phyloP scores from a whole-genome alignment of 2,329 filamentous ascomycete genomes.

The Colletotrichum paranaense region DNA sequence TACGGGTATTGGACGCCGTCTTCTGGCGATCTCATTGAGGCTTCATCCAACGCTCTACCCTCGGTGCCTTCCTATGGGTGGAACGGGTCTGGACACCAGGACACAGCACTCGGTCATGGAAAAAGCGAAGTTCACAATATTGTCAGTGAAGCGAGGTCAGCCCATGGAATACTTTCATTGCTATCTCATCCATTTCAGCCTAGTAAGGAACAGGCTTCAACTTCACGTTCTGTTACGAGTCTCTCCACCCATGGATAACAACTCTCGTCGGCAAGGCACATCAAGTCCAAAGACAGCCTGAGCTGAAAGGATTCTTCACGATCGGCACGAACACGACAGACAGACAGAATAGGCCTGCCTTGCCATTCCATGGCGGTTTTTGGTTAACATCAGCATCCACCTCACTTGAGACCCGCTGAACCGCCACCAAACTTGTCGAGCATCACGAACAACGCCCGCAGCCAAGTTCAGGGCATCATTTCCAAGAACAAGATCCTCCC shows the following conservation, averaged over 20 bases:
- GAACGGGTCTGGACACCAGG: not conserved
- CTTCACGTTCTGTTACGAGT: not conserved
- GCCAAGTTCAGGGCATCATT: not conserved
- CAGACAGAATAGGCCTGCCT: not conserved
- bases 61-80: not conserved
- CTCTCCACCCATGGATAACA: not conserved
- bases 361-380: not conserved
- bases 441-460: not conserved
- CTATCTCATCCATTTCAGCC: fast-evolving
- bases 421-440: not conserved
- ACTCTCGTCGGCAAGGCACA: not conserved
- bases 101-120: not conserved
- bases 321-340: not conserved
- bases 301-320: not conserved
- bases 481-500: not conserved
- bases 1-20: not conserved
- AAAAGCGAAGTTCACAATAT: not conserved
- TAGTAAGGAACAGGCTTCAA: not conserved
- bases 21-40: no score
- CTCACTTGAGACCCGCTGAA: not conserved
- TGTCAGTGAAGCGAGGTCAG: not conserved
- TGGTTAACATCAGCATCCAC: not conserved
- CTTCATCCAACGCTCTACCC: not conserved
- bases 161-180: not conserved
- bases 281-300: not conserved